These are phyloP conservation scores for Linnemannia schmuckeri DNA, from an alignment of 192 early-diverging fungal species.

Conservation along the genomic window DNA sequence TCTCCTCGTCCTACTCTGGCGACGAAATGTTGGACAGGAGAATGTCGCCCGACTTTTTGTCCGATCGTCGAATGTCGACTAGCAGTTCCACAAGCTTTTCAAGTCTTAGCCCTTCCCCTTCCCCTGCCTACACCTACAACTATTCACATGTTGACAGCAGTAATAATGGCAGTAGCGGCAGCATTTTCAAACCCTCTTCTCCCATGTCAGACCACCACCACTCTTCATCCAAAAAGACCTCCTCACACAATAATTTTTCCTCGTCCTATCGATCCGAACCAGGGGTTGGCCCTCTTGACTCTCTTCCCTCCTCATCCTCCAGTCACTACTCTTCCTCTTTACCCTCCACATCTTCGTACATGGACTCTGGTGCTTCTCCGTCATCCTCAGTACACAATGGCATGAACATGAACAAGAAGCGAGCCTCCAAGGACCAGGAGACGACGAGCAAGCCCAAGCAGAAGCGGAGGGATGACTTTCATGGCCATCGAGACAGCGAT, in stretches of 20 bases:
- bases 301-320: conserved; percentile 8
- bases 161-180: not conserved
- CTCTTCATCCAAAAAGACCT: not conserved
- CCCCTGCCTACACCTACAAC: not conserved
- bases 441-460: not conserved
- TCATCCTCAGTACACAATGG: not conserved
- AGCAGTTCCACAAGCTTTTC: conserved; percentile 16
- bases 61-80: conserved; percentile 11
- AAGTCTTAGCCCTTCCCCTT: conserved; percentile 5
- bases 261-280: conserved; percentile 23
- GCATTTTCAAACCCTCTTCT: conserved; percentile 13
- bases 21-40: conserved; percentile 8
- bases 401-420: not conserved
- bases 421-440: conserved; percentile 14
- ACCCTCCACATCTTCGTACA: not conserved
- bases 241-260: not conserved
- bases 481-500: not conserved
- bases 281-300: conserved; percentile 19
- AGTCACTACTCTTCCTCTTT: not conserved
- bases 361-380: not conserved
- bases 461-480: not conserved
- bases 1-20: conserved; percentile 6
- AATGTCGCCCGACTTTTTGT: not conserved
- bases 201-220: not conserved
- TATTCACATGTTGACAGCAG: not conserved